A percentile compares a stretch with the other conserved stretches of the same genome.
Evolutionary conservation across 163 green algal species (phyloP).

Genomic region (Coccomyxa subellipsoidea): DNA sequence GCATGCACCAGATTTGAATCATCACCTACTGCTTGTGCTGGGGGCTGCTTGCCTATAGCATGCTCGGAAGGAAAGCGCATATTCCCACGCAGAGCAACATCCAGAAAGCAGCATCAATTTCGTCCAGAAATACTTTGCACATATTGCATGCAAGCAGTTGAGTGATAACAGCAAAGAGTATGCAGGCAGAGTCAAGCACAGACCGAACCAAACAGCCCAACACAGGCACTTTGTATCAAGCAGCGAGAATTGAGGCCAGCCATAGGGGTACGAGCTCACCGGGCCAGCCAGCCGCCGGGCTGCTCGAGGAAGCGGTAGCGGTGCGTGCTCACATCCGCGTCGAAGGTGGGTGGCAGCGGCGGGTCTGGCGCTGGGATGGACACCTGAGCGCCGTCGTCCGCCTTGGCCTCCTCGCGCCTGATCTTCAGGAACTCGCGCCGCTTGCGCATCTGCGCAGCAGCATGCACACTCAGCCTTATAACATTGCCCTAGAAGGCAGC

Average conservation of each 20-base stretch:
- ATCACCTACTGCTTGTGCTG: no score
- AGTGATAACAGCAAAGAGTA: no score
- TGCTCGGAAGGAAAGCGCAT: no score
- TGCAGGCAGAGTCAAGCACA: no score
- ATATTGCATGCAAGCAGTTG: no score
- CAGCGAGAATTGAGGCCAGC: neutral
- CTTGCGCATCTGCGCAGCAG: slow-evolving; percentile 30
- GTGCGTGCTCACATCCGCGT: slow-evolving; percentile 60
- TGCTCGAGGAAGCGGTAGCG: slow-evolving; percentile 71
- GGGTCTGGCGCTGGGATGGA: slow-evolving; percentile 21
- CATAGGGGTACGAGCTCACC: slow-evolving; percentile 3
- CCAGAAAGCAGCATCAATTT: neutral
- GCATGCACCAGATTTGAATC: slow-evolving; percentile 13
- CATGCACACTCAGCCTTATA: neutral
- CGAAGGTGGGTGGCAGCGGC: slow-evolving; percentile 65
- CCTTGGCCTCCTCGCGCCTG: slow-evolving; percentile 41
- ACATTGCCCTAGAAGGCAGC: no score
- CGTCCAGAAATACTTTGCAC: no score
- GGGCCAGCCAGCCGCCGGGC: slow-evolving; percentile 29
- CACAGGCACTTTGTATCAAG: no score
- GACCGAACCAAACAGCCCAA: no score
- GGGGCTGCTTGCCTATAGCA: no score
- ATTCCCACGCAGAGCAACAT: neutral
- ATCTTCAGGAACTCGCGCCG: slow-evolving; percentile 39
- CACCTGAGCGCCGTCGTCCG: neutral